Base-by-base conservation (phyloP, 164 flowering plant genomes). In the Dillenia suffruticosa region DNA sequence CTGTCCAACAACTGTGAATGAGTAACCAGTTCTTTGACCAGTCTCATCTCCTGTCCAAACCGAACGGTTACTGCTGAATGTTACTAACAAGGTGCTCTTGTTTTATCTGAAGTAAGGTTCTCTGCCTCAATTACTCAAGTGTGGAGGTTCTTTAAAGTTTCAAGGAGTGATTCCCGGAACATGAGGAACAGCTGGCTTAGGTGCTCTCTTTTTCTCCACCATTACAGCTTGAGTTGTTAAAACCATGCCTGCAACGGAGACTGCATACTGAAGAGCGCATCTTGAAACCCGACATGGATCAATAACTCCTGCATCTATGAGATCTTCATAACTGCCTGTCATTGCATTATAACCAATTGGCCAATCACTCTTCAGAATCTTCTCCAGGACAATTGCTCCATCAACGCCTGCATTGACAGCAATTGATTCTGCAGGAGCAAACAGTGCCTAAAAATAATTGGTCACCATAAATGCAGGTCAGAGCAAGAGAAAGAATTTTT, bases 381-480 rank as follows among this genome's bases (percentile, higher is more conserved):
- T 88, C 59, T 87, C 88, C 51, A 92, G 85, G 0, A 90, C 87
- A 44, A 78, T 69, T 44, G 64, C 81, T 67, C 99, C 99, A 67
- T 95, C 97, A 19, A 79, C 86, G 24, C 99, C 99, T 6, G 97
- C 96, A 74, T 95, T 95, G 13, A 57, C 49, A 32, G 99, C 99
- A 50, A 95, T 92, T 50, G 74, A 53, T 56, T 73, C 77, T 51
- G 96, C 87, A 44, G 99, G 97, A 54, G 79, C 87, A 64, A 85
- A 75, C 49, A 92, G 91, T 69, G 99, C 97, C 97, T 91, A 87
- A 61, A 77, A 67, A 19, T 19, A 19, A 19, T 19, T 19, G 22
- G 22, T 19, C 22, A 19, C 22, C 22, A 19, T 19, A 19, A 19
- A 19, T 19, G 22, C 22, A 19, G 22, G 22, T 19, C 22, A 19